phyloP scores from a whole-genome alignment of 2,329 filamentous ascomycete species.

The Stachybotrys elegans region DNA sequence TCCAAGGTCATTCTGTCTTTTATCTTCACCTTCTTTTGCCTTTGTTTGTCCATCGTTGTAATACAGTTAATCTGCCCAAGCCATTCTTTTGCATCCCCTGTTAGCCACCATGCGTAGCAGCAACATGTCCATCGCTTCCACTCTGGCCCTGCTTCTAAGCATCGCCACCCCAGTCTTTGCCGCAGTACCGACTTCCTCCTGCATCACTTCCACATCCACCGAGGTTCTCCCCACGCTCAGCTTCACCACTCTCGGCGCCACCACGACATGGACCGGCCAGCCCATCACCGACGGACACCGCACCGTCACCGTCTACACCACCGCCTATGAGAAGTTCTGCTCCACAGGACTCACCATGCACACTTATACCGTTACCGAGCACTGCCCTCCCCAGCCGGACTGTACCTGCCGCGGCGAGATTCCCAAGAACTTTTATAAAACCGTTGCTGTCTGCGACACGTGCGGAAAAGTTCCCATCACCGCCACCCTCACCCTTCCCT shows the following conservation, averaged over 20 bases:
- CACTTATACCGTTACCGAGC: conserved; percentile 2
- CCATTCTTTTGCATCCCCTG: too few relatives aligned
- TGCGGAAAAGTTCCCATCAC: conserved; percentile 1
- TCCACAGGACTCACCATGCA: conserved; percentile 1
- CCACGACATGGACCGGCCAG: neutral
- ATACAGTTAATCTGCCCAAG: too few relatives aligned
- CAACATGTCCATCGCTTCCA: neutral
- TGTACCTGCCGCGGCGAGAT: neutral
- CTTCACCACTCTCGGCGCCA: neutral
- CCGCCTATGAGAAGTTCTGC: neutral
- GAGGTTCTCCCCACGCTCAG: neutral
- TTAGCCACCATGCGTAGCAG: too few relatives aligned
- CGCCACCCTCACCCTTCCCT: conserved; percentile 1
- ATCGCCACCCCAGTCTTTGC: neutral
- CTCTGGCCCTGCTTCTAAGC: neutral
- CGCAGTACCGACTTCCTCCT: neutral
- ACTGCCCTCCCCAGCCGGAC: conserved; percentile 2
- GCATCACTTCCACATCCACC: neutral
- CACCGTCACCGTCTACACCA: neutral
- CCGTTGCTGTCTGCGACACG: neutral
- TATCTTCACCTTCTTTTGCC: too few relatives aligned
- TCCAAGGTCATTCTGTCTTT: too few relatives aligned
- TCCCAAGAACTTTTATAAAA: conserved; percentile 2
- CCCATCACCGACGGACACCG: conserved; percentile 1
- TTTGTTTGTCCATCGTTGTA: too few relatives aligned